phyloP scores from a whole-genome alignment of 2,329 filamentous ascomycete species.

The Ophiocordyceps robertsii region DNA sequence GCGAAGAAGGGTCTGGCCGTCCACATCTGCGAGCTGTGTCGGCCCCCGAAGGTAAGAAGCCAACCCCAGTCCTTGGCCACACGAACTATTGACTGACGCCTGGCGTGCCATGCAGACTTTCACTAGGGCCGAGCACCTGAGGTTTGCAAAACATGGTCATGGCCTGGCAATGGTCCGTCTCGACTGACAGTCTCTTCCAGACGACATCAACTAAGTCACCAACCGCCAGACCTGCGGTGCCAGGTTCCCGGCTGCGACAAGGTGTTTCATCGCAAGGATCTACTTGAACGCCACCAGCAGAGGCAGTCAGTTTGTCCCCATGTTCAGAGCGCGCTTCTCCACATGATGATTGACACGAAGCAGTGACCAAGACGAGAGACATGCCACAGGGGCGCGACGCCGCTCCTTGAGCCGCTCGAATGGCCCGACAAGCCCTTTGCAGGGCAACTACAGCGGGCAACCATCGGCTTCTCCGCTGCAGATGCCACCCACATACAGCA shows the following conservation, averaged over 20 bases:
- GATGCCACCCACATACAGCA: slow-evolving; percentile 7
- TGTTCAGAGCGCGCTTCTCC: not conserved
- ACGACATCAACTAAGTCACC: slow-evolving; percentile 47
- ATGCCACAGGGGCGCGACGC: slow-evolving; percentile 1
- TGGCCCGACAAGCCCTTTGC: slow-evolving; percentile 7
- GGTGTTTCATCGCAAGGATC: slow-evolving; percentile 43
- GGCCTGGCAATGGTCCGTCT: not conserved
- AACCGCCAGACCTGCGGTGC: slow-evolving; percentile 38
- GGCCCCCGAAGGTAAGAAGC: slow-evolving; percentile 32
- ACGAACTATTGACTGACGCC: slow-evolving; percentile 1
- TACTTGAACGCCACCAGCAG: slow-evolving; percentile 42
- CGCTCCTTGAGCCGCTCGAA: slow-evolving; percentile 4
- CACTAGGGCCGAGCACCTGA: slow-evolving; percentile 48
- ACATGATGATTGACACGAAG: not conserved
- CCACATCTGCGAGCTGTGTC: slow-evolving; percentile 39
- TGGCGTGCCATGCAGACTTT: slow-evolving; percentile 32
- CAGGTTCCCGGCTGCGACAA: slow-evolving; percentile 39
- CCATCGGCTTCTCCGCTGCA: slow-evolving; percentile 7
- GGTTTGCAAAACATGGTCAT: slow-evolving; percentile 22
- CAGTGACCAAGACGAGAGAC: slow-evolving; percentile 4
- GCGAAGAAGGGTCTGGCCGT: slow-evolving; percentile 47
- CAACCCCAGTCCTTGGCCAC: not conserved
- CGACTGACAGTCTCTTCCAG: slow-evolving; percentile 22
- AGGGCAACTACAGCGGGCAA: slow-evolving; percentile 4
- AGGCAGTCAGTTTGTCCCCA: slow-evolving; percentile 17